Conservation (phyloP, 768 basidiomycete genomes). For the Phallus indusiatus region DNA sequence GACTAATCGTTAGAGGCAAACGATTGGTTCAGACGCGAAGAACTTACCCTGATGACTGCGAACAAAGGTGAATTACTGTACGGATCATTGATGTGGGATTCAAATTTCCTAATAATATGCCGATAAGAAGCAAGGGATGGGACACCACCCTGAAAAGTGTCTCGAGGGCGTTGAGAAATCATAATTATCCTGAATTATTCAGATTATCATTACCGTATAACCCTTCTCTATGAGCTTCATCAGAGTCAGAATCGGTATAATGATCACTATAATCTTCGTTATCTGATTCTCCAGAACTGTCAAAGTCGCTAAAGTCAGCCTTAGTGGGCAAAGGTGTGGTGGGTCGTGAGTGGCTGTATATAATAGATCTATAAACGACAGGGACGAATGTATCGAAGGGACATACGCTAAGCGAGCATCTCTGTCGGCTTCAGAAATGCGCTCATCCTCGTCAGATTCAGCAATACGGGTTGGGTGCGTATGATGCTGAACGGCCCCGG, state of each 20-base stretch:
- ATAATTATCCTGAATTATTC: neutral
- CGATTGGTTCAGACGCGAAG: neutral
- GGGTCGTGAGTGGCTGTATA: constrained; percentile 42
- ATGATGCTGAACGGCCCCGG: neutral
- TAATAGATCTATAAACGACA: neutral
- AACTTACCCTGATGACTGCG: neutral
- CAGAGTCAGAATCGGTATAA: constrained; percentile 25
- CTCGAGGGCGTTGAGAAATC: neutral
- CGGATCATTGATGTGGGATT: neutral
- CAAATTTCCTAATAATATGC: neutral
- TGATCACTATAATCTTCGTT: constrained; percentile 27
- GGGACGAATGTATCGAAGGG: neutral
- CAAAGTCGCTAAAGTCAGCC: constrained; percentile 29
- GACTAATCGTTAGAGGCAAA: neutral
- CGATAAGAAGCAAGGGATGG: constrained; percentile 4
- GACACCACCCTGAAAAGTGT: neutral
- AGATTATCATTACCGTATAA: neutral
- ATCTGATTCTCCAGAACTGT: constrained; percentile 67
- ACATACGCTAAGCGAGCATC: constrained; percentile 66
- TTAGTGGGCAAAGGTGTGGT: constrained; percentile 25
- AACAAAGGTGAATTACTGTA: neutral
- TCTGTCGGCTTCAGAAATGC: constrained; percentile 54
- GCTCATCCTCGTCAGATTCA: constrained; percentile 60
- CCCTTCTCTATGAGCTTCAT: neutral
- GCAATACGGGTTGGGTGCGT: constrained; percentile 14